These are phyloP conservation scores for Tetradesmus lagerheimii DNA, from an alignment of 139 green algal genomes.

Conservation along the genomic window DNA sequence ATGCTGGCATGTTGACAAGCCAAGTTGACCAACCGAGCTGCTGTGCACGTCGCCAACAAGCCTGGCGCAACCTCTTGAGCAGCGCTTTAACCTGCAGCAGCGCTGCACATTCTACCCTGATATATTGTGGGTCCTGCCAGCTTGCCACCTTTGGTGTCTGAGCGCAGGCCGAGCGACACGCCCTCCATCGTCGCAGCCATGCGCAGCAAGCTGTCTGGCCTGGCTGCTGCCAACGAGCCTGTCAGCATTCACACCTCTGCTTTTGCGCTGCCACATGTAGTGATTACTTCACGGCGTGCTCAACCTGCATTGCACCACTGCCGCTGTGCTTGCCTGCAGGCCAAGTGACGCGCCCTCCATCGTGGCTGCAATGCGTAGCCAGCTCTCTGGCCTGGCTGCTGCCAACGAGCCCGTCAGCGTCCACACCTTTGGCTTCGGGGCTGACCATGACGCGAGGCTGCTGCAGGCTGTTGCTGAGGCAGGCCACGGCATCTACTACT, in stretches of 20 bases:
- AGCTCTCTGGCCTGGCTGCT: not conserved
- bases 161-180: conserved; percentile 16
- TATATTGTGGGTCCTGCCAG: no score
- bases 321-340: not conserved
- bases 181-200: not conserved
- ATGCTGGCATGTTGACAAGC: no score
- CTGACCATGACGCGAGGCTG: conserved; percentile 50
- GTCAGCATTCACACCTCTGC: no score
- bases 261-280: no score
- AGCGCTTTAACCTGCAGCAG: no score
- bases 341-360: conserved; percentile 1
- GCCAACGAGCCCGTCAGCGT: conserved; percentile 44
- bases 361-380: conserved; percentile 12
- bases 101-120: no score
- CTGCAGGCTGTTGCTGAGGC: conserved; percentile 60
- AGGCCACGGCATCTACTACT: conserved; percentile 63
- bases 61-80: no score
- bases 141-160: no score
- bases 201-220: not conserved
- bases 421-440: conserved; percentile 63
- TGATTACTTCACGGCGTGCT: no score
- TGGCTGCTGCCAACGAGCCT: not conserved
- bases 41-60: no score
- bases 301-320: no score
- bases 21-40: no score